phyloP scores from a whole-genome alignment of 2,329 filamentous ascomycete genomes.

The Drechslerella dactyloides region DNA sequence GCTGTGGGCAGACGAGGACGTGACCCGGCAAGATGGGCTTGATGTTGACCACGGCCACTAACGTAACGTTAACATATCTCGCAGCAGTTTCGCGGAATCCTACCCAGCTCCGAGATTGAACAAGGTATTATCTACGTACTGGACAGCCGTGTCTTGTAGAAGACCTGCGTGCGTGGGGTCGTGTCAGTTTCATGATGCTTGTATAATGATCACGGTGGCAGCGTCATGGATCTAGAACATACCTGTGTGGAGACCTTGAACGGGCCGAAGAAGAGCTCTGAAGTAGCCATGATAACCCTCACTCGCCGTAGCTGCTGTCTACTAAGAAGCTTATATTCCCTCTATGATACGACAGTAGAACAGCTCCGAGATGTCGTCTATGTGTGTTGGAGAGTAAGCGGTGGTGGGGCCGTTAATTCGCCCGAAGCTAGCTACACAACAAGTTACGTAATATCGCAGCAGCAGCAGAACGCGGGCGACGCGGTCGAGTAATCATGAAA shows the following conservation, averaged over 20 bases:
- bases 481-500: too few species aligned
- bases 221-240: slow-evolving; percentile 1
- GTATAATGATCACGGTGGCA: too few species aligned
- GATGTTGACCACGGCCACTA: slow-evolving; percentile 84
- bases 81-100: too few species aligned
- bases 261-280: slow-evolving; percentile 46
- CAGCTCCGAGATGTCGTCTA: too few species aligned
- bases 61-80: too few species aligned
- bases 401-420: too few species aligned
- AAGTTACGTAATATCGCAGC: too few species aligned
- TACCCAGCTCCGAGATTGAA: too few species aligned
- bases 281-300: slow-evolving; percentile 25
- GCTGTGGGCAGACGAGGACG: slow-evolving; percentile 82
- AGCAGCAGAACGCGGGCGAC: too few species aligned
- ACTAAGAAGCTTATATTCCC: neutral
- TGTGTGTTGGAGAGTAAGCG: too few species aligned
- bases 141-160: slow-evolving; percentile 41
- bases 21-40: slow-evolving; percentile 93
- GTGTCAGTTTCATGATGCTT: slow-evolving; percentile 3
- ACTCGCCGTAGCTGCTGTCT: slow-evolving; percentile 1
- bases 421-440: too few species aligned
- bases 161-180: slow-evolving; percentile 14
- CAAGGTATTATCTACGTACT: slow-evolving; percentile 16
- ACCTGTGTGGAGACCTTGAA: slow-evolving; percentile 49
- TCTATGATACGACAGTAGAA: too few species aligned